Evolutionary conservation across 176 grass and related monocot species (phyloP).

Genomic region (Bothriochloa decipiens): DNA sequence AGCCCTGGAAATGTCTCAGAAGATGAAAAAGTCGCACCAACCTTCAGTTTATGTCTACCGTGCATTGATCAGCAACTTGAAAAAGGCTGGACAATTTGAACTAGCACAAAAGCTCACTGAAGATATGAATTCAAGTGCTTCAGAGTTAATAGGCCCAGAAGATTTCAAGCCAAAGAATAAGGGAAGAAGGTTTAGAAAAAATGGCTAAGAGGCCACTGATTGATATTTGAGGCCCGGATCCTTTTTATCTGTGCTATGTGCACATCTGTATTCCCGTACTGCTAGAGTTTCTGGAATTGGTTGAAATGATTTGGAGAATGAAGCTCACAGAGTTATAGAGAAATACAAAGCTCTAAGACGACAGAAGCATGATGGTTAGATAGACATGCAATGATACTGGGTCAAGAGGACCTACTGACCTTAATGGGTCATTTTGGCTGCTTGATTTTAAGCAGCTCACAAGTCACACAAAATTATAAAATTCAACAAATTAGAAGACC

Average conservation of each 20-base stretch:
- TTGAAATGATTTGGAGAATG: constrained; percentile 10
- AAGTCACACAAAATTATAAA: background rate
- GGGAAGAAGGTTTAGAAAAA: constrained; percentile 37
- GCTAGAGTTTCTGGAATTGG: background rate
- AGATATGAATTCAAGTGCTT: constrained; percentile 67
- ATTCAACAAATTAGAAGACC: background rate
- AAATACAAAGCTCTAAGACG: constrained; percentile 3
- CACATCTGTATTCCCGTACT: background rate
- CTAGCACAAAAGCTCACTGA: constrained; percentile 62
- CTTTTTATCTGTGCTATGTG: background rate
- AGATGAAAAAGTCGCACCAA: constrained; percentile 65
- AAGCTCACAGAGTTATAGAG: background rate
- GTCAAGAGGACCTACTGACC: background rate
- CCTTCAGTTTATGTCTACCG: constrained; percentile 87
- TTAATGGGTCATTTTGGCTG: background rate
- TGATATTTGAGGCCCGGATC: background rate
- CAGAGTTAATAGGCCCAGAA: constrained; percentile 62
- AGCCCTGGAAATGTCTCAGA: constrained; percentile 60
- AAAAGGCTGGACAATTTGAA: constrained; percentile 60
- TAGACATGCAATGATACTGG: background rate
- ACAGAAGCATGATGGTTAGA: background rate
- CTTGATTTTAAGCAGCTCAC: background rate
- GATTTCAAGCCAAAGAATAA: constrained; percentile 61
- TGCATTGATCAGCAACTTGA: constrained; percentile 68
- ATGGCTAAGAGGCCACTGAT: constrained; percentile 26